A percentile compares a stretch with the other conserved stretches of the same genome.
Conservation (phyloP, 257 asterid genomes). For the Fraxinus cuspidata region DNA sequence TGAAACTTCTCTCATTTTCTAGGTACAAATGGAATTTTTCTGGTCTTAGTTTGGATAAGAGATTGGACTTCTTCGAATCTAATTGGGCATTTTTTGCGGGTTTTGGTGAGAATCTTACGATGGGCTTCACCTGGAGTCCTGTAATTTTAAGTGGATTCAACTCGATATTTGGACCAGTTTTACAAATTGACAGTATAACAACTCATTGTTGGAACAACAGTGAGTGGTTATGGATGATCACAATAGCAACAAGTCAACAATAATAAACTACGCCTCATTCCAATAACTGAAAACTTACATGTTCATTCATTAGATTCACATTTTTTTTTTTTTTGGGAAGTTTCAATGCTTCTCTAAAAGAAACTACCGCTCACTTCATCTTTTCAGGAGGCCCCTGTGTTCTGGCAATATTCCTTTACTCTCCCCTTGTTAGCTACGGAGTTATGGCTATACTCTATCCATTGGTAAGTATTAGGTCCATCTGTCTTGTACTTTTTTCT, state of each 20-base stretch:
- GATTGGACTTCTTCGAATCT: slow-evolving; percentile 95
- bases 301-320: too few species aligned
- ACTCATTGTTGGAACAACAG: neutral
- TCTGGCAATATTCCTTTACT: slow-evolving; percentile 64
- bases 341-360: slow-evolving; percentile 14
- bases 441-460: slow-evolving; percentile 92
- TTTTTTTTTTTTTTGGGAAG: neutral
- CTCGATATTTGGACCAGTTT: neutral
- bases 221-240: too few species aligned
- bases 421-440: slow-evolving; percentile 95
- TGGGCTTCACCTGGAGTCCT: slow-evolving; percentile 4
- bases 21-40: slow-evolving; percentile 97
- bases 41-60: slow-evolving; percentile 88
- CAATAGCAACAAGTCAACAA: neutral
- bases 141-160: slow-evolving; percentile 4
- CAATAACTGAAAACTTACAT: neutral
- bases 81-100: slow-evolving; percentile 98
- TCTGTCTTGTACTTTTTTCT: neutral
- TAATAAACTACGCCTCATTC: neutral
- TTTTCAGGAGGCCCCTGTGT: slow-evolving; percentile 87
- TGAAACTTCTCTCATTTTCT: slow-evolving; percentile 22
- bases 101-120: slow-evolving; percentile 58
- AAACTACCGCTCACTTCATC: neutral
- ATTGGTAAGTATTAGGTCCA: slow-evolving; percentile 48
- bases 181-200: neutral